phyloP scores from a whole-genome alignment of 1,284 basidiomycete species.

The Ganoderma multipileum region DNA sequence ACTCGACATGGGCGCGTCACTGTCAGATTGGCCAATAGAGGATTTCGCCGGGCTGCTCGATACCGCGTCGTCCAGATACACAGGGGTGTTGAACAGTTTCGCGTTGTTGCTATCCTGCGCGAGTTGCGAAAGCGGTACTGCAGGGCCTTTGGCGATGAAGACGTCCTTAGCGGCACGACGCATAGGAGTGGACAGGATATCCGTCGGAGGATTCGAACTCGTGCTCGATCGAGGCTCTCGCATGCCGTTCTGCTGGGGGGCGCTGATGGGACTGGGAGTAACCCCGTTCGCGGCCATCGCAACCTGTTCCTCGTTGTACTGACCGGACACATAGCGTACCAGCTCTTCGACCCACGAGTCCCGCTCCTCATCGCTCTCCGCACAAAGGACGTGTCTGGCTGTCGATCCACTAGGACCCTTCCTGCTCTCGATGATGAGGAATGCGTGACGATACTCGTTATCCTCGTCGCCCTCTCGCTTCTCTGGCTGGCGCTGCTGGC shows the following conservation, averaged over 20 bases:
- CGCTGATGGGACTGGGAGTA: conserved; percentile 34
- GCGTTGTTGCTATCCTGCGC: conserved; percentile 60
- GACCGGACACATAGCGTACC: conserved; percentile 81
- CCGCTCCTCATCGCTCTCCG: conserved; percentile 92
- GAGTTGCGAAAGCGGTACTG: conserved; percentile 67
- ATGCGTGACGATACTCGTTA: conserved; percentile 95
- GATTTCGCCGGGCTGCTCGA: conserved; percentile 61
- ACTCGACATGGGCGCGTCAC: conserved; percentile 64
- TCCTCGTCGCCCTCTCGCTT: conserved; percentile 73
- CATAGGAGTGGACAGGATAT: conserved; percentile 43
- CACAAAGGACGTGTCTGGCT: conserved; percentile 92
- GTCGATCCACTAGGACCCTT: conserved; percentile 74
- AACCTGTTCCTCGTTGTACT: conserved; percentile 68
- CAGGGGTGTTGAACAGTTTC: conserved; percentile 61
- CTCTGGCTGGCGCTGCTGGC: conserved; percentile 61
- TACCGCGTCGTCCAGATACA: conserved; percentile 41
- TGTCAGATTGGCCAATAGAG: conserved; percentile 49
- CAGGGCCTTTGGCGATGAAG: conserved; percentile 51
- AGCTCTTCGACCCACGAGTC: conserved; percentile 96
- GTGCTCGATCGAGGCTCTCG: conserved; percentile 61
- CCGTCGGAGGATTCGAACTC: conserved; percentile 52
- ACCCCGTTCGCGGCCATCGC: conserved; percentile 30
- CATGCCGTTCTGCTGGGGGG: conserved; percentile 13
- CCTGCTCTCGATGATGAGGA: conserved; percentile 92
- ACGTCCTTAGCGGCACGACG: conserved; percentile 67